Evolutionary conservation across 179 eudicot species (phyloP).

Genomic region (Amaranthus tricolor): DNA sequence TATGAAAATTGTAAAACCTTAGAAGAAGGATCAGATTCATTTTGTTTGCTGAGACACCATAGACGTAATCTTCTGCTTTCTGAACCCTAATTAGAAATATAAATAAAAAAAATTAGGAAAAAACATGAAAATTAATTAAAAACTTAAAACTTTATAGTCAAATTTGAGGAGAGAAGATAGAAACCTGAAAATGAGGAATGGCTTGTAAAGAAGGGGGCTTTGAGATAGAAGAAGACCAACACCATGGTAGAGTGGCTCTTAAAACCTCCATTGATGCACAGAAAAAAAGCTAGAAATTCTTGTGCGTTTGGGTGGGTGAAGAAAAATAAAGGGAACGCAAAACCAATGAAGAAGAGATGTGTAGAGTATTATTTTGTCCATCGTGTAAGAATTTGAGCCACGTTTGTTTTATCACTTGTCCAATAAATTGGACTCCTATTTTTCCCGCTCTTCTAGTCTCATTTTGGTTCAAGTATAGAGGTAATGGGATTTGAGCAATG

Average conservation of each 20-base stretch:
- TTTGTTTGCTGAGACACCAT: constrained; percentile 32
- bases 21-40: constrained; percentile 34
- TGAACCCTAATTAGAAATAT: constrained; percentile 27
- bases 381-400: constrained; percentile 36
- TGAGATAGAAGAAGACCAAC: constrained; percentile 39
- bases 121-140: background rate
- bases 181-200: constrained; percentile 26
- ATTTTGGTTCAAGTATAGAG: too few species aligned
- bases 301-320: background rate
- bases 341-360: background rate
- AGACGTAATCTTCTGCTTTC: constrained; percentile 30
- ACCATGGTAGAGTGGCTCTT: constrained; percentile 24
- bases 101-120: background rate
- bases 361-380: background rate
- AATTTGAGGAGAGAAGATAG: background rate
- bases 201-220: constrained; percentile 22
- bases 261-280: constrained; percentile 30
- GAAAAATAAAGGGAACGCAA: background rate
- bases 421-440: too few species aligned
- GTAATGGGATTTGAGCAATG: too few species aligned
- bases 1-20: constrained; percentile 37
- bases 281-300: background rate
- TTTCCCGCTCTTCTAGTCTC: too few species aligned
- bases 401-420: background rate
- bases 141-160: background rate